Percentiles rank a stretch among this genome's conserved stretches.
Conservation (phyloP, 768 basidiomycete species). For the Rhodotorula graminis region DNA sequence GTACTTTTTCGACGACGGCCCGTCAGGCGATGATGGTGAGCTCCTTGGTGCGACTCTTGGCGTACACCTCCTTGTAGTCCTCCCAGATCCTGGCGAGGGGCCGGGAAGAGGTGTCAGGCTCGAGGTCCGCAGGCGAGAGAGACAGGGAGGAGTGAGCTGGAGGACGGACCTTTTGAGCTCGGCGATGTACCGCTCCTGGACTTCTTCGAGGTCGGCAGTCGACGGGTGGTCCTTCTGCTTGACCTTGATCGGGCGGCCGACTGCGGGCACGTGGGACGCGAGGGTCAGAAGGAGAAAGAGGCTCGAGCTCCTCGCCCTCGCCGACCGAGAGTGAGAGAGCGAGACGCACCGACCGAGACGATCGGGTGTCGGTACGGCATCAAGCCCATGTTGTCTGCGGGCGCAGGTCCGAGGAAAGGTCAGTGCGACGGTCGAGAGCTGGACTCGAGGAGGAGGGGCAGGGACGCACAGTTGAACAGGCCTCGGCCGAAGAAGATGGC, state of each 20-base stretch:
- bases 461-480: conserved; percentile 74
- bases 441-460: neutral
- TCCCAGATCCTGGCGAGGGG: conserved; percentile 29
- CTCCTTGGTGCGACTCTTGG: conserved; percentile 31
- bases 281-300: neutral
- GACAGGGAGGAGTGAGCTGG: too few relatives aligned
- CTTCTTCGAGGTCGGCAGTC: conserved; percentile 68
- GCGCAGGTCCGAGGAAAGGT: too few relatives aligned
- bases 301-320: neutral
- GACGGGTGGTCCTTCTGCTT: conserved; percentile 71
- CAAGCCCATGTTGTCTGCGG: conserved; percentile 80
- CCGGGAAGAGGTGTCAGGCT: too few relatives aligned
- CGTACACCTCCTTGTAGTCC: conserved; percentile 36
- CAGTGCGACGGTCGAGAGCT: neutral
- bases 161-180: conserved; percentile 55
- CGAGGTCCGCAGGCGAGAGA: neutral
- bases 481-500: conserved; percentile 94
- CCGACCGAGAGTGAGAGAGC: neutral
- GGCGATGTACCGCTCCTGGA: conserved; percentile 82
- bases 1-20: too few relatives aligned
- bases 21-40: conserved; percentile 34
- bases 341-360: conserved; percentile 83
- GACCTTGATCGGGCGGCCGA: conserved; percentile 82
- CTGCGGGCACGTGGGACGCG: conserved; percentile 49
- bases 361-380: conserved; percentile 94